Conservation (phyloP, 768 basidiomycete genomes). For the Leccinum broughii region DNA sequence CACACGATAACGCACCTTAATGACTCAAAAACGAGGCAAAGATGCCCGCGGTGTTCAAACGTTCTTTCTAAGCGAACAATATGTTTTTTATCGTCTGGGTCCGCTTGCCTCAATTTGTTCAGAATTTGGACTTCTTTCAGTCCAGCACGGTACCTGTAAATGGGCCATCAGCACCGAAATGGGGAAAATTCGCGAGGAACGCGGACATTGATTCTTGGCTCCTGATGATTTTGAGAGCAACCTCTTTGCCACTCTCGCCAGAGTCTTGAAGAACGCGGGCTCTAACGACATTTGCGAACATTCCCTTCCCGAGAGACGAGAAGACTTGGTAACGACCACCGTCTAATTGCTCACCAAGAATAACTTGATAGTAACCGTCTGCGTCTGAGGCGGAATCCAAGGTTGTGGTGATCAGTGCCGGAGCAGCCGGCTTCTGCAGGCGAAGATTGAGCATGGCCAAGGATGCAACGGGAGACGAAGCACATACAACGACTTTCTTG, state of each 20-base stretch:
- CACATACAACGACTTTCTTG: constrained; percentile 56
- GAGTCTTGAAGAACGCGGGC: constrained; percentile 77
- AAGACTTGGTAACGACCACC: constrained; percentile 93
- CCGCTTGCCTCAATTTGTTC: constrained; percentile 81
- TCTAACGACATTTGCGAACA: constrained; percentile 97
- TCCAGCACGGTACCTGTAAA: constrained; percentile 87
- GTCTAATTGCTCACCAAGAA: constrained; percentile 92
- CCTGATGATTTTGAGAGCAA: constrained; percentile 96
- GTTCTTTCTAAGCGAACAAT: constrained; percentile 89
- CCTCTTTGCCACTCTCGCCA: constrained; percentile 63
- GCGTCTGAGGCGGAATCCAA: constrained; percentile 90
- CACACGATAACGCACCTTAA: constrained; percentile 60
- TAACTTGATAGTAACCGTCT: constrained; percentile 94
- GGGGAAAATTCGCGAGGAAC: constrained; percentile 5
- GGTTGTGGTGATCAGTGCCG: constrained; percentile 71
- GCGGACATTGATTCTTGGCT: constrained; percentile 96
- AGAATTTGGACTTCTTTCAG: constrained; percentile 90
- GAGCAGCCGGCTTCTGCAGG: constrained; percentile 48
- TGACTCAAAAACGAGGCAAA: constrained; percentile 95
- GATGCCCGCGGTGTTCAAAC: constrained; percentile 96
- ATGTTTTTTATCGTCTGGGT: constrained; percentile 97
- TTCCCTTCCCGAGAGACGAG: constrained; percentile 94
- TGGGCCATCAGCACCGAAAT: constrained; percentile 6
- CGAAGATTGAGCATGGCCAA: constrained; percentile 11
- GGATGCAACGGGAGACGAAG: not conserved